These are phyloP conservation scores for Gossypioides kirkii DNA, from an alignment of 345 rosid species.

Conservation along the genomic window DNA sequence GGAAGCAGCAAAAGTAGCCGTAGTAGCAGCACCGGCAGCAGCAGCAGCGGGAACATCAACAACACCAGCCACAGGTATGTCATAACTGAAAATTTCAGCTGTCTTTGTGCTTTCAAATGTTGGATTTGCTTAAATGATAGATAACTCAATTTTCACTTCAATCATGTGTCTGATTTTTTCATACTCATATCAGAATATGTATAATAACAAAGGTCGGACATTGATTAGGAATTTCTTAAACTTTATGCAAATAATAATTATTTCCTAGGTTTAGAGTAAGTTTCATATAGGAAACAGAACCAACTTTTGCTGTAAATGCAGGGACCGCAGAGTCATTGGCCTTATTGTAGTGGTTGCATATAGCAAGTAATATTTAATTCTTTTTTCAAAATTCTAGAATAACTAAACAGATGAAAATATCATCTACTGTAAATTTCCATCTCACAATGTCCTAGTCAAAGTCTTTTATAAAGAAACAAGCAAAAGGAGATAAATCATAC, in stretches of 20 bases:
- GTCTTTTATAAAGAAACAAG: neutral
- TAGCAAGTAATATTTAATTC: constrained; percentile 4
- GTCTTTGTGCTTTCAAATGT: neutral
- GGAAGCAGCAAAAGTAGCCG: constrained; percentile 45
- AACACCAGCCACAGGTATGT: constrained; percentile 39
- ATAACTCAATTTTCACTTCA: neutral
- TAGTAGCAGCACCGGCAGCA: constrained; percentile 39
- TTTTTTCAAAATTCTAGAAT: neutral
- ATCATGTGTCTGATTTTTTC: neutral
- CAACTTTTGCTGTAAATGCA: neutral
- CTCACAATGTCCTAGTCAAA: neutral
- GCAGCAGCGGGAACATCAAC: constrained; percentile 23
- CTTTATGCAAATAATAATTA: neutral
- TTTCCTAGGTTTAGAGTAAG: neutral
- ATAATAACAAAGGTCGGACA: too few species aligned
- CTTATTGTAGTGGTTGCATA: neutral
- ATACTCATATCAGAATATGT: too few species aligned
- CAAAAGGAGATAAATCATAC: neutral
- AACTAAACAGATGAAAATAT: neutral
- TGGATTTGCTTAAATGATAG: neutral
- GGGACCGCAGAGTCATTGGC: neutral
- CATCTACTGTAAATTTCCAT: neutral
- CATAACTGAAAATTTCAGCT: neutral
- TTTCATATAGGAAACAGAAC: neutral
- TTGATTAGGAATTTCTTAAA: neutral